Evolutionary conservation across 108 stramenopile species (phyloP), one percentile per base, ranked within the genome.

Genomic region (Cyclotella atomus): DNA sequence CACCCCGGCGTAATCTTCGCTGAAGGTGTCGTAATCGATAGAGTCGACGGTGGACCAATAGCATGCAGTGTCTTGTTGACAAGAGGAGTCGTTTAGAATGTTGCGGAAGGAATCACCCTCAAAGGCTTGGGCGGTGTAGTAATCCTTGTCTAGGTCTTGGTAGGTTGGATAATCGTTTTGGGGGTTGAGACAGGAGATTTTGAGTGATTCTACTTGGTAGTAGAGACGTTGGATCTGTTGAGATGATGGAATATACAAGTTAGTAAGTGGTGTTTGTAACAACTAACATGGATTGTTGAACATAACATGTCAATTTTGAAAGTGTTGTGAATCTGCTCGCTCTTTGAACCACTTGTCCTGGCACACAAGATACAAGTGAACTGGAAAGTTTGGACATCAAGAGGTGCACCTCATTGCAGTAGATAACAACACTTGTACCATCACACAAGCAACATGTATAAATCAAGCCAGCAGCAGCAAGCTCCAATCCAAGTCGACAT

Each of bases 161-260:
- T 70, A 70, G 38, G 52, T 55, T 14, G 54, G 54, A 43, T 57
- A 70, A 43, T 70, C 68, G 25, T 23, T 41, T 12, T 27, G 27
- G 24, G 38, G 53, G 38, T 57, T 29, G 36, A 55, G 28, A 21
- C 68, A 70, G 17, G 68, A 36, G 12, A 70, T 57, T 70, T 59
- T 28, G 24, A 70, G 68, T 0, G 68, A 57, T 38, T 70, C 56
- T n/a, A 70, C 54, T 16, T 24, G 8, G 55, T 70, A 70, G 68
- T 70, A 70, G 43, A 70, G 68, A 9, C 68, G 54, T 70, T 70
- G 68, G 10, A 70, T 56, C 68, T 70, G 25, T 29, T 8, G n/a
- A n/a, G n/a, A n/a, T n/a, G n/a, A n/a, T n/a, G n/a, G n/a, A n/a
- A n/a, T n/a, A n/a, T n/a, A n/a, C n/a, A n/a, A n/a, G 7, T 41